phyloP scores from a whole-genome alignment of 768 basidiomycete species.

The Hysterangium stoloniferum region DNA sequence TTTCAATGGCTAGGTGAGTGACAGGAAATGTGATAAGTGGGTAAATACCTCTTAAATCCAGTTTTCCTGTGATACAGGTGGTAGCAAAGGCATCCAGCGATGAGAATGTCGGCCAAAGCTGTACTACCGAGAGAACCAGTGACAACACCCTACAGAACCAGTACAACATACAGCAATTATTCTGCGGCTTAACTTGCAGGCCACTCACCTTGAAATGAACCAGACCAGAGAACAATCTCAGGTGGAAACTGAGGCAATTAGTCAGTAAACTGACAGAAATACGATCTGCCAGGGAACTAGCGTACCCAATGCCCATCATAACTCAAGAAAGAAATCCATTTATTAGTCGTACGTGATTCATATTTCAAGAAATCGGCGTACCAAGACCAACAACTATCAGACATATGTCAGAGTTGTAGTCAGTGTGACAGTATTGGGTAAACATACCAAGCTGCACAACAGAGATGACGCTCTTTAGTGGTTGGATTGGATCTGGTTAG shows the following conservation, averaged over 20 bases:
- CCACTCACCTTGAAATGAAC: neutral
- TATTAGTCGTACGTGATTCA: neutral
- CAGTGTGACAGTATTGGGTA: neutral
- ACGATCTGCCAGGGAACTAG: too few relatives aligned
- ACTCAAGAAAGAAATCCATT: neutral
- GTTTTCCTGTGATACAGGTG: too few relatives aligned
- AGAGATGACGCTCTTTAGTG: neutral
- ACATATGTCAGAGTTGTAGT: neutral
- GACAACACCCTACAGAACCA: neutral
- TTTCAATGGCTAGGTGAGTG: neutral
- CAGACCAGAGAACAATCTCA: neutral
- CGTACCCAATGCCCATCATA: neutral
- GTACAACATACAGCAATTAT: too few relatives aligned
- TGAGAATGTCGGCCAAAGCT: neutral
- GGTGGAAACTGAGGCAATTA: neutral
- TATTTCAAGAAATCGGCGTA: neutral
- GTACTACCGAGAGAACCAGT: neutral
- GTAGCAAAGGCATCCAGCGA: neutral
- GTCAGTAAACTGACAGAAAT: too few relatives aligned
- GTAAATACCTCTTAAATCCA: neutral
- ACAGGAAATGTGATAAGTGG: neutral
- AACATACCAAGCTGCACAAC: neutral
- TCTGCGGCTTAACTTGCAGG: neutral
- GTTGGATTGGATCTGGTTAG: too few relatives aligned
- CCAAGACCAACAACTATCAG: neutral